These are phyloP conservation scores for Sabuloglossum arenarium DNA, from an alignment of 495 filamentous ascomycete genomes.

Conservation along the genomic window DNA sequence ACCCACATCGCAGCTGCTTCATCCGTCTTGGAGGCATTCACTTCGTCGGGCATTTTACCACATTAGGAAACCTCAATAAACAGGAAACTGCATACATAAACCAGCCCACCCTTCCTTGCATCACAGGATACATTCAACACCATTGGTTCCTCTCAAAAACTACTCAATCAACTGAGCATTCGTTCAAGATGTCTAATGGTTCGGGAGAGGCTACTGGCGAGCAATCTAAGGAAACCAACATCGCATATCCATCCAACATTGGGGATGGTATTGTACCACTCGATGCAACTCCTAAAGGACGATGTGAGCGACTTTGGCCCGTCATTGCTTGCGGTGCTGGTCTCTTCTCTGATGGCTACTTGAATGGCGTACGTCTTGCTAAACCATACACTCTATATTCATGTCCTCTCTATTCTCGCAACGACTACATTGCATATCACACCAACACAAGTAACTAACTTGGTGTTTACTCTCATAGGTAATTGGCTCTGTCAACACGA, in stretches of 20 bases:
- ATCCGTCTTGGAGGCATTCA: no score
- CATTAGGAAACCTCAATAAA: no score
- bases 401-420: not conserved
- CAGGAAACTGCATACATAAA: no score
- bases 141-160: no score
- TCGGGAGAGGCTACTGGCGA: not conserved
- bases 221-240: not conserved
- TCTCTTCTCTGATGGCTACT: constrained; percentile 77
- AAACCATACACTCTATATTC: no score
- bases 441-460: not conserved
- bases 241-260: not conserved
- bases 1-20: no score
- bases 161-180: no score
- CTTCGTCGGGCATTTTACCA: no score
- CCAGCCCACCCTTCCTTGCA: no score
- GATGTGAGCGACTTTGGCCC: constrained; percentile 42
- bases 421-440: no score
- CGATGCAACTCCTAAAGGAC: constrained; percentile 17
- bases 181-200: no score
- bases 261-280: constrained; percentile 4
- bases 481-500: constrained; percentile 63
- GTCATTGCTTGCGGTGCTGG: constrained; percentile 73
- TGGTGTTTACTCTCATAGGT: constrained; percentile 25
- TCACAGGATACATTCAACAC: no score
- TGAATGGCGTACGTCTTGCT: constrained; percentile 41